Base-by-base conservation (phyloP, 495 filamentous ascomycete species). In the Penicillium egyptiacum region DNA sequence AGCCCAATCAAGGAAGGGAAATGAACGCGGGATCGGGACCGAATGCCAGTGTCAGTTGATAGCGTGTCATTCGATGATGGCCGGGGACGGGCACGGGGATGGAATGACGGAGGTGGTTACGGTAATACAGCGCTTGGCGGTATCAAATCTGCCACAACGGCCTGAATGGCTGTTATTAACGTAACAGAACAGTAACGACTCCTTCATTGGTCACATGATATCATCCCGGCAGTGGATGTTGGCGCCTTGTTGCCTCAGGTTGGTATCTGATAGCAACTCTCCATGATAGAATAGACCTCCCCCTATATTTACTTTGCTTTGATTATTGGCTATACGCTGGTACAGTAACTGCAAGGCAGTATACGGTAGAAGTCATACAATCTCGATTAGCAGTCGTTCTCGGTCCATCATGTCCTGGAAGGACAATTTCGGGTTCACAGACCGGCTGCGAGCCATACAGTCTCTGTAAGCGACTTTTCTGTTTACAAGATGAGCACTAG, bases 371-470 rank as follows among this genome's bases (percentile, higher is more conserved):
- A 39, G 35, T 16, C 20, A 43, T 44, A 44, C 11, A 2, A 28
- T 8, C 12, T 33, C 6, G 12, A 1, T 47, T 12, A 30, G 8
- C n/a, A 19, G 26, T n/a, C 2, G 14, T 16, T 31, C 4, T 16
- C 43, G 8, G 8, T 16, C 37, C 48, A 68, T 78, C 72, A 78
- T 75, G 62, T 68, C 70, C 20, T 79, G 75, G 75, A 75, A 62
- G 50, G 63, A 62, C 14, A 33, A 58, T 3, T 55, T 85, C 53
- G 73, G 73, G 11, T 85, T 86, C 62, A 73, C 81, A 19, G 79
- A 81, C 40, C 70, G 83, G 49, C 65, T 86, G 48, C 66, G 65
- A 40, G 64, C 65, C 14, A 79, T 83, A 46, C 74, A 79, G 61
- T 75, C 76, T 28, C 70, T 79, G 76, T 78, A 51, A 69, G 76